These are phyloP conservation scores for Xylaria bambusicola DNA, from an alignment of 495 filamentous ascomycete genomes.

Conservation along the genomic window DNA sequence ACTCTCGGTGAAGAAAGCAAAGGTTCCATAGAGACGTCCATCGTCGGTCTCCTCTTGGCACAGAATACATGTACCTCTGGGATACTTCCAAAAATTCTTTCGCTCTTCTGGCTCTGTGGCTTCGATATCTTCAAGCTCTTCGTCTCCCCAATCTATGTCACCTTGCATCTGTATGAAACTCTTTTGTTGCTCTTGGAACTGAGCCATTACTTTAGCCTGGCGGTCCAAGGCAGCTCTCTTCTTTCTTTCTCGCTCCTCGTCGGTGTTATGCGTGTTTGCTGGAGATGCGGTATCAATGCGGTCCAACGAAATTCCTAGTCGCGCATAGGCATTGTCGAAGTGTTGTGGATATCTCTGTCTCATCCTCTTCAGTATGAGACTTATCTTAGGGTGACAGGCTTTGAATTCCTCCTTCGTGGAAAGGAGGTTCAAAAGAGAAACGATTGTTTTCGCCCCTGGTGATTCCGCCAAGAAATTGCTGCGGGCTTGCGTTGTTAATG, in stretches of 20 bases:
- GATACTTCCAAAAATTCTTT: conserved; percentile 85
- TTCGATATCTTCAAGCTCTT: conserved; percentile 68
- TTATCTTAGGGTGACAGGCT: conserved; percentile 80
- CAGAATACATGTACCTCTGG: conserved; percentile 89
- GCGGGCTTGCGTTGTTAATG: conserved; percentile 61
- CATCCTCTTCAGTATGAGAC: conserved; percentile 81
- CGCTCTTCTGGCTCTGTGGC: conserved; percentile 57
- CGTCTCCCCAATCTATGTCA: conserved; percentile 79
- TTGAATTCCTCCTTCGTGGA: conserved; percentile 72
- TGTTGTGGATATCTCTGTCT: conserved; percentile 72
- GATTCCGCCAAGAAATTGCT: conserved; percentile 54
- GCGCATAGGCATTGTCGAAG: conserved; percentile 63
- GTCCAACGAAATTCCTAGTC: conserved; percentile 52
- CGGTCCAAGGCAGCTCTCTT: conserved; percentile 86
- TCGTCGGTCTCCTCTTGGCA: conserved; percentile 97
- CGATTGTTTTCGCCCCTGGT: conserved; percentile 63
- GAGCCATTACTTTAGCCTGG: conserved; percentile 91
- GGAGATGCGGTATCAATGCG: conserved; percentile 56
- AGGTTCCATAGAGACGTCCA: conserved; percentile 84
- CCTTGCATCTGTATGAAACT: conserved; percentile 86
- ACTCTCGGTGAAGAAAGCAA: conserved; percentile 85
- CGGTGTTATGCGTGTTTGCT: conserved; percentile 54
- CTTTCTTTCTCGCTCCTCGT: conserved; percentile 77
- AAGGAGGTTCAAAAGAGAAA: conserved; percentile 73
- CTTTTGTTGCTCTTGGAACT: conserved; percentile 96